Conservation (phyloP, 257 asterid species). For the Scutellaria galericulata region DNA sequence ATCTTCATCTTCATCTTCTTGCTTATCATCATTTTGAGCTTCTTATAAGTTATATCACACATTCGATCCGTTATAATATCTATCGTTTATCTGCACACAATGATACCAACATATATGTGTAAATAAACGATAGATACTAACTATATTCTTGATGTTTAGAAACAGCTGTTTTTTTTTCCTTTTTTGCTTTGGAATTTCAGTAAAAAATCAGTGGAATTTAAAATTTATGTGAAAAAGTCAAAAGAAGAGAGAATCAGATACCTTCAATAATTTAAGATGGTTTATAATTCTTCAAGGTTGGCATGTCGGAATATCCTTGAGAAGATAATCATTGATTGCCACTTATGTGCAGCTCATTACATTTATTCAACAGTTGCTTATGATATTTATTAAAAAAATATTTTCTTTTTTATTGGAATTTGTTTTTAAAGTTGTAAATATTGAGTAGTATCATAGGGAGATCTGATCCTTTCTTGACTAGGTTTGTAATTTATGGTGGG, state of each 20-base stretch:
- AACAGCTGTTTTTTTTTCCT: no score
- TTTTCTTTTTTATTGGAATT: neutral
- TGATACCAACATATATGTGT: no score
- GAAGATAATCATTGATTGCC: conserved; percentile 43
- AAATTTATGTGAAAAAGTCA: conserved; percentile 28
- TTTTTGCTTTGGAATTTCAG: neutral
- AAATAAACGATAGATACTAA: no score
- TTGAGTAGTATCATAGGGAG: neutral
- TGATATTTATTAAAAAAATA: neutral
- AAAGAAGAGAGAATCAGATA: conserved; percentile 51
- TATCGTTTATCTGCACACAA: neutral
- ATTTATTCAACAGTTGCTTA: conserved; percentile 18
- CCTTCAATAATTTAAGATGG: conserved; percentile 40
- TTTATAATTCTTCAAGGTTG: conserved; percentile 42
- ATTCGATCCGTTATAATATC: neutral
- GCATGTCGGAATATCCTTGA: conserved; percentile 46
- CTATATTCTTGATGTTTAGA: no score
- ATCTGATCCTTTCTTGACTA: neutral
- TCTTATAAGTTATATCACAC: neutral
- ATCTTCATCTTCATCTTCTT: conserved; percentile 20
- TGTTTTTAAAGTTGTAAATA: neutral
- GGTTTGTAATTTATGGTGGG: no score
- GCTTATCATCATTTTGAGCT: conserved; percentile 19
- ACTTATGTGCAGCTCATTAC: conserved; percentile 48
- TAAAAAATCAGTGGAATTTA: neutral